phyloP scores from a whole-genome alignment of 2,329 filamentous ascomycete genomes.

The Dactylonectria macrodidyma region DNA sequence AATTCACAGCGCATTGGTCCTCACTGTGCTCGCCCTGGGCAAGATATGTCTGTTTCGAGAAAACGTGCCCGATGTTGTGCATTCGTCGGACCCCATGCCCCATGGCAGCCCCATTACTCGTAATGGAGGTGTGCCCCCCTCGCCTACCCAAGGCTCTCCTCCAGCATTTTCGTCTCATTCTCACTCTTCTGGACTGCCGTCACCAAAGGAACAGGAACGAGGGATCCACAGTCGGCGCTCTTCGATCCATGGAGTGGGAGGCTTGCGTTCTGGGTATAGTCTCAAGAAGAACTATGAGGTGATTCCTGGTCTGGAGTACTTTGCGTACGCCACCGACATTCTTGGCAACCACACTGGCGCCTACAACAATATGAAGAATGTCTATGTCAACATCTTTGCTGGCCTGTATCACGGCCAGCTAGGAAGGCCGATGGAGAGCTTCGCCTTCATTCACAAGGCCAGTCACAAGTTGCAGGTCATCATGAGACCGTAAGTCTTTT shows the following conservation, averaged over 20 bases:
- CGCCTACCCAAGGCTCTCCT: slow-evolving; percentile 70
- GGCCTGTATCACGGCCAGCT: slow-evolving; percentile 92
- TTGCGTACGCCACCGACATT: slow-evolving; percentile 88
- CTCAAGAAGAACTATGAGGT: slow-evolving; percentile 80
- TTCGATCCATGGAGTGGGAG: slow-evolving; percentile 62
- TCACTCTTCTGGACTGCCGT: slow-evolving; percentile 66
- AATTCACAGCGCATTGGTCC: slow-evolving; percentile 84
- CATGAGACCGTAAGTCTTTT: slow-evolving; percentile 76
- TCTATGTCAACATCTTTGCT: slow-evolving; percentile 87
- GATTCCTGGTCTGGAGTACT: slow-evolving; percentile 92
- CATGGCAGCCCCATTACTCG: slow-evolving; percentile 58
- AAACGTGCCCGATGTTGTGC: slow-evolving; percentile 71
- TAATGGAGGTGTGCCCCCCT: slow-evolving; percentile 65
- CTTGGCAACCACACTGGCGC: slow-evolving; percentile 85
- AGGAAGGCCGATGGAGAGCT: slow-evolving; percentile 89
- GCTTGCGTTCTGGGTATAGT: slow-evolving; percentile 47
- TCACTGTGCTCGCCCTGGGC: slow-evolving; percentile 88
- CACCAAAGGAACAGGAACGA: slow-evolving; percentile 67
- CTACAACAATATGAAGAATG: slow-evolving; percentile 84
- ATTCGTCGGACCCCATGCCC: slow-evolving; percentile 49
- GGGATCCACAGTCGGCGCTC: slow-evolving; percentile 63
- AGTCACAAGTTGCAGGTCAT: slow-evolving; percentile 77
- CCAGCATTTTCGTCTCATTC: slow-evolving; percentile 61
- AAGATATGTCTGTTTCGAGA: slow-evolving; percentile 78
- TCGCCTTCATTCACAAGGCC: slow-evolving; percentile 71